phyloP scores from a whole-genome alignment of 2,329 filamentous ascomycete genomes.

The Colletotrichum cordylinicola region DNA sequence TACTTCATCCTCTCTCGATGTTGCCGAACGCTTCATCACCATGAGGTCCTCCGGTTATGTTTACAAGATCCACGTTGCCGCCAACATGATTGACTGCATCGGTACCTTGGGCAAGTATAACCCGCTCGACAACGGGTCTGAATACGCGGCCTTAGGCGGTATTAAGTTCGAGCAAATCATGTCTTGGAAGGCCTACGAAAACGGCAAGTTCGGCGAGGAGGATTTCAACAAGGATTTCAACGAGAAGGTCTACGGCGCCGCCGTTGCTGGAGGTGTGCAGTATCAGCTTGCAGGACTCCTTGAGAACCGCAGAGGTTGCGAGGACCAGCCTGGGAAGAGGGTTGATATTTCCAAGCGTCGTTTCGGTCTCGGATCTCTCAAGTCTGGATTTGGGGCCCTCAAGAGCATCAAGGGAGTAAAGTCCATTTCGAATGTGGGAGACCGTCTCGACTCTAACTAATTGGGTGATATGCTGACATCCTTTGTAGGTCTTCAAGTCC shows the following conservation, averaged over 20 bases:
- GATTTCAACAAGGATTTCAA: neutral
- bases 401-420: neutral
- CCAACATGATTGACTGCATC: conserved; percentile 2
- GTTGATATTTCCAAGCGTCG: fast-evolving
- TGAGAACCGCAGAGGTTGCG: fast-evolving
- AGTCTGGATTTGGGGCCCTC: neutral
- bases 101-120: neutral
- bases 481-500: neutral
- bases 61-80: neutral
- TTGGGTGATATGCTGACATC: neutral
- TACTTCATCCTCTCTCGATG: neutral
- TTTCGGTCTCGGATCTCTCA: neutral
- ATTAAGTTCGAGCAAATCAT: conserved; percentile 1
- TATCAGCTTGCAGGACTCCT: neutral
- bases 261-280: neutral
- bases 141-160: neutral
- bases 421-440: neutral
- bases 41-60: neutral
- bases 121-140: neutral
- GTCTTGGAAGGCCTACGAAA: neutral
- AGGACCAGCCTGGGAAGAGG: neutral
- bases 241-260: neutral
- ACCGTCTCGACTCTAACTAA: fast-evolving
- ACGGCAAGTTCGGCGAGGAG: neutral
- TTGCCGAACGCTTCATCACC: neutral